phyloP scores from a whole-genome alignment of 2,329 filamentous ascomycete species.

The Tolypocladium ovalisporum region DNA sequence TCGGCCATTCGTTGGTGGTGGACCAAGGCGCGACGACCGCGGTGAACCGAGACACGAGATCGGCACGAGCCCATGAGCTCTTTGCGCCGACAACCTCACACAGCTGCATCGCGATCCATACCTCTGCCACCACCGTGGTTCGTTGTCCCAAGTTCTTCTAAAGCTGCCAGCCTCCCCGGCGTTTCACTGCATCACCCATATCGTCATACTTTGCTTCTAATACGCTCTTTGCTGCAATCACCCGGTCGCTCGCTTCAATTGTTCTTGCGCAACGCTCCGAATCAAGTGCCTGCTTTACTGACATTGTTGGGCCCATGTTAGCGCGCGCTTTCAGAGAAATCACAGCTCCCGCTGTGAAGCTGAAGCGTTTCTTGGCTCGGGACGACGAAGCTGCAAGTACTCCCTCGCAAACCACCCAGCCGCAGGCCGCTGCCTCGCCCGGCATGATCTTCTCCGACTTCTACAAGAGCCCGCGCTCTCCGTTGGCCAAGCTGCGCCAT shows the following conservation, averaged over 20 bases:
- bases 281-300: background rate
- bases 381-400: background rate
- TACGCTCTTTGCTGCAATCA: background rate
- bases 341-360: background rate
- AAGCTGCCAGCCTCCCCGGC: background rate
- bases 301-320: background rate
- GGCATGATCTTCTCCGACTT: constrained; percentile 49
- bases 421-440: background rate
- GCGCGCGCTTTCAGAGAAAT: background rate
- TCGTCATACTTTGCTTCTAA: background rate
- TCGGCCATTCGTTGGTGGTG: background rate
- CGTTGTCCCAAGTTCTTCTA: background rate
- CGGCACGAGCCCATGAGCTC: background rate
- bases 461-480: constrained; percentile 44
- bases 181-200: background rate
- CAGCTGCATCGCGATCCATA: background rate
- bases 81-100: background rate
- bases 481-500: constrained; percentile 39
- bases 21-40: background rate
- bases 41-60: background rate
- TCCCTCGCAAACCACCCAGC: background rate
- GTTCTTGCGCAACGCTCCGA: background rate
- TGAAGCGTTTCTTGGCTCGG: background rate
- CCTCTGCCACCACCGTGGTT: background rate
- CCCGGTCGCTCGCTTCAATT: background rate